Percentiles rank a stretch among this genome's conserved stretches.
Conservation (phyloP, 768 basidiomycete species). For the Mycena latifolia region DNA sequence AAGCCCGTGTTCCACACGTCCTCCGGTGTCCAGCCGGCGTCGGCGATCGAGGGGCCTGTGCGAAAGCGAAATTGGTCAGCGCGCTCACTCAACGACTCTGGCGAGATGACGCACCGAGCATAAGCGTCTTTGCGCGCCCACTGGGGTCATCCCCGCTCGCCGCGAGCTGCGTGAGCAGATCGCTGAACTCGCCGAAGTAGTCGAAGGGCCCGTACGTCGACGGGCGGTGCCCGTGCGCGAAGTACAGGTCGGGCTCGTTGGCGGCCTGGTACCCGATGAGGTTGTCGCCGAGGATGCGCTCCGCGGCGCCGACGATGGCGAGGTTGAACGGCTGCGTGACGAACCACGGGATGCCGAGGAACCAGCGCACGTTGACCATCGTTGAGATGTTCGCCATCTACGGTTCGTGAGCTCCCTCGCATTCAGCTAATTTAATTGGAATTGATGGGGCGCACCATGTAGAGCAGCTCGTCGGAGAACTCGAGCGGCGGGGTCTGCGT, state of each 20-base stretch:
- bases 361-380: slow-evolving; percentile 52
- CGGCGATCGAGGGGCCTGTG: slow-evolving; percentile 33
- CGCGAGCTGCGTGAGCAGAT: slow-evolving; percentile 13
- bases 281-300: slow-evolving; percentile 47
- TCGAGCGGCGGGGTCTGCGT: slow-evolving; percentile 65
- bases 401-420: too few species aligned
- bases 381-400: too few species aligned
- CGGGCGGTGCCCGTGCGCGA: slow-evolving; percentile 32
- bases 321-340: slow-evolving; percentile 22
- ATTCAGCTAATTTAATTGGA: too few species aligned
- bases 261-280: slow-evolving; percentile 52
- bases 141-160: slow-evolving; percentile 10
- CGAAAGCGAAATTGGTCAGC: too few species aligned
- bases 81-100: too few species aligned
- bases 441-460: slow-evolving; percentile 55
- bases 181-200: slow-evolving; percentile 35
- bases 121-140: slow-evolving; percentile 1
- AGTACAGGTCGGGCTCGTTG: slow-evolving; percentile 58
- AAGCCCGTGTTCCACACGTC: slow-evolving; percentile 35
- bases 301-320: slow-evolving; percentile 43
- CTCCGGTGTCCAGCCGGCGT: slow-evolving; percentile 34
- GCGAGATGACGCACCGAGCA: slow-evolving; percentile 14
- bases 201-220: slow-evolving; percentile 33
- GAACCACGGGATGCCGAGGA: slow-evolving; percentile 48
- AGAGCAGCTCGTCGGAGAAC: slow-evolving; percentile 63